Base-by-base conservation (phyloP, 1,139 yeast genomes). In the Blastobotrys proliferans region DNA sequence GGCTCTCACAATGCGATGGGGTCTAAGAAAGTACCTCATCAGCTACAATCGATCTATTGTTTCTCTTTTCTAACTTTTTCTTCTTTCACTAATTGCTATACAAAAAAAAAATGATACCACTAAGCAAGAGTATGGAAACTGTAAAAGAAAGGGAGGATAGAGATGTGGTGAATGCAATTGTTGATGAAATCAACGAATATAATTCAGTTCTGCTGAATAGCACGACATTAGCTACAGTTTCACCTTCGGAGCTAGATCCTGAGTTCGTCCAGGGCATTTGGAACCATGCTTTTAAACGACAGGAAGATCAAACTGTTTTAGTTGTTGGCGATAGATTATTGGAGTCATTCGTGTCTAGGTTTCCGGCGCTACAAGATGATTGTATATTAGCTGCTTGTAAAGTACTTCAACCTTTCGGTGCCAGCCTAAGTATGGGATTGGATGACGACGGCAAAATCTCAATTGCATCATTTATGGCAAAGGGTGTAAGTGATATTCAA, bases 231-330 rank as follows among this genome's bases (percentile, higher is more conserved):
- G 32, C 37, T 24, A 38, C 42, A 14, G 19, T 38, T 10, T 16
- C 31, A 4, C 13, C 20, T 3, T 10, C 25, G 3, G 16, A 33
- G 13, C 26, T 38, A 8, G 66, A 65, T 30, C 54, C 53, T 9
- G 52, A 57, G 20, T 55, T 62, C 24, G 42, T 64, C 17, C 49
- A 56, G 6, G 45, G 55, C 4, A 50, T 63, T 8, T 63, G 68
- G 66, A 60, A 58, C 32, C 69, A 64, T 46, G 66, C 68, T 3
- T 50, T 51, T 34, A 55, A 60, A 31, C 58, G 67, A 14, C 55
- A 61, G 6, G 69, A 64, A 47, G 68, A 64, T 41, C 69, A 64
- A 49, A 54, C 65, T 21, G 45, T 64, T 8, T 46, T 64, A 29
- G 8, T 46, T 6, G 35, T 44, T 8, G 35, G 33, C 50, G 63